Evolutionary conservation across 106 monocot genomes (phyloP).

Genomic region (Phalaenopsis equestris): DNA sequence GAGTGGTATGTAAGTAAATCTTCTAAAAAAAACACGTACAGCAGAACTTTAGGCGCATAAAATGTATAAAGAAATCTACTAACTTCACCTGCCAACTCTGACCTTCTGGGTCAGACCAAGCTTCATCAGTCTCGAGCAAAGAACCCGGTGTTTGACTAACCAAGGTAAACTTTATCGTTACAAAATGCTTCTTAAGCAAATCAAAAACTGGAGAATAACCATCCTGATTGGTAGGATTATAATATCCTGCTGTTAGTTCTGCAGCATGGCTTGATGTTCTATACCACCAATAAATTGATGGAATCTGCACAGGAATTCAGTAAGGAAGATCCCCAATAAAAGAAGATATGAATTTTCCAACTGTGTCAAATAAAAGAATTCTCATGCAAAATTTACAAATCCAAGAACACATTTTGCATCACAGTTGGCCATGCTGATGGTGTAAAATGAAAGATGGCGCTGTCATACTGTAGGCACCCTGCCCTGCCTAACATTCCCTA

Average conservation of each 20-base stretch:
- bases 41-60: no score
- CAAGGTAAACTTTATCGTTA: constrained; percentile 48
- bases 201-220: constrained; percentile 78
- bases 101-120: constrained; percentile 57
- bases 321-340: background rate
- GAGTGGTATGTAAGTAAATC: no score
- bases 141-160: constrained; percentile 16
- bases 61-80: background rate
- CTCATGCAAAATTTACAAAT: background rate
- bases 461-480: no score
- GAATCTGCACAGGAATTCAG: constrained; percentile 44
- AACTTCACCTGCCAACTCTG: constrained; percentile 72
- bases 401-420: background rate
- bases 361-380: background rate
- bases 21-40: no score
- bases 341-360: background rate
- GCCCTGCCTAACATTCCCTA: background rate
- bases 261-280: constrained; percentile 76
- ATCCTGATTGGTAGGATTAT: constrained; percentile 81
- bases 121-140: constrained; percentile 42
- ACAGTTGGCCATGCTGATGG: background rate
- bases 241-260: constrained; percentile 86
- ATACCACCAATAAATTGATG: constrained; percentile 89
- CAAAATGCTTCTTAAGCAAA: constrained; percentile 65
- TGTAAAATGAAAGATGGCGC: no score